Base-by-base conservation (phyloP, 192 early-diverging fungal species). In the Gigaspora rosea region DNA sequence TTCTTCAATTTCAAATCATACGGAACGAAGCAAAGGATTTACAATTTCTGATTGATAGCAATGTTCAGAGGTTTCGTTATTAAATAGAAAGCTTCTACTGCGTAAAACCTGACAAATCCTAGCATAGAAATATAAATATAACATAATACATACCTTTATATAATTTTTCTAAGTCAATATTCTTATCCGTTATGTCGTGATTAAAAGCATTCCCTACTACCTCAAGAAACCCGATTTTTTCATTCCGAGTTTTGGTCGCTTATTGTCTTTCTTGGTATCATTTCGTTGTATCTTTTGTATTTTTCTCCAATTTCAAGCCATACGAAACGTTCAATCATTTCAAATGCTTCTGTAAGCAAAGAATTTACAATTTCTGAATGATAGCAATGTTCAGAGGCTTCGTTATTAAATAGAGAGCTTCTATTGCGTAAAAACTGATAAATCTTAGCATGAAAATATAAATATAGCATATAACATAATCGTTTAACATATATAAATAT, bases 321-420 rank as follows among this genome's bases (percentile, higher is more conserved):
- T 71, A 71, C 50, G 54, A 50, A 71, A 71, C 69, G 69, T 71
- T 71, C 50, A 54, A 54, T 71, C 50, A 71, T 71, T 52, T 71
- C 50, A 71, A 71, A 71, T 71, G 41, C 22, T 20, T 22, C 20
- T 0, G 49, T 50, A 71, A 71, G 49, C 69, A 71, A n/a, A 54
- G 49, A 10, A 71, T 71, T 54, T 20, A 71, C 69, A 35, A 71
- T 71, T 71, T 71, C 69, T 20, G 20, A 71, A n/a, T 4, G 49
- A 71, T 71, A 71, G 18, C 68, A 41, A 71, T 22, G 22, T 10
- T 71, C 49, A 54, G 32, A 71, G 50, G 69, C 69, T 27, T 71
- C 49, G 20, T 71, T 56, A 71, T 71, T 48, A 71, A 71, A 71
- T 71, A 71, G 27, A 56, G 70, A 18, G 51, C 51, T 9, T 71